Conservation (phyloP, 1,139 yeast species). For the Saccharomyces uvarum region DNA sequence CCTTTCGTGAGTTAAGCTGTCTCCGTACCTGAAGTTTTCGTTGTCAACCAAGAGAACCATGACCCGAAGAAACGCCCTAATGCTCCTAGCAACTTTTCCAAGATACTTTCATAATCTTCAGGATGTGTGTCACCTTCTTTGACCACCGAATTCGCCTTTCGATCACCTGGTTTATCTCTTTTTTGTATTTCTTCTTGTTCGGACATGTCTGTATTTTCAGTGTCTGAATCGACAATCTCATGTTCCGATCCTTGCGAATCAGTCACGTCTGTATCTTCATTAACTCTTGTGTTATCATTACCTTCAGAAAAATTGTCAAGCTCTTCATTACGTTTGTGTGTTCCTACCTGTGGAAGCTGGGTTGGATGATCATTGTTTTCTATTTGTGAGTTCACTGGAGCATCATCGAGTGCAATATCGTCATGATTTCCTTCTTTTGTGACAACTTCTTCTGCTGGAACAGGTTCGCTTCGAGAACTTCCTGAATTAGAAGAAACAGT, state of each 20-base stretch:
- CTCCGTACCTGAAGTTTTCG: not conserved
- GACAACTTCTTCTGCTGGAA: not conserved
- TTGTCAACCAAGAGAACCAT: constrained; percentile 12
- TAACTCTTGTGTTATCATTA: not conserved
- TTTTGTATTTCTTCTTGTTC: constrained; percentile 2
- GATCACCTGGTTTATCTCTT: not conserved
- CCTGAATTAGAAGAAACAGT: not conserved
- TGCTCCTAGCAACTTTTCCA: constrained; percentile 10
- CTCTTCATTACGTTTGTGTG: constrained; percentile 1
- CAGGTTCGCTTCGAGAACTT: not conserved
- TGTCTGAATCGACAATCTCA: not conserved
- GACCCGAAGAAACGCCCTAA: constrained; percentile 12
- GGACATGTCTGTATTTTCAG: not conserved
- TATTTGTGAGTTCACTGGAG: not conserved
- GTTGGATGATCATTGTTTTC: not conserved
- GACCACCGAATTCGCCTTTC: constrained; percentile 5
- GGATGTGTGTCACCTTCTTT: constrained; percentile 8
- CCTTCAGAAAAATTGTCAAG: not conserved
- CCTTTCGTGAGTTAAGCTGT: constrained; percentile 1
- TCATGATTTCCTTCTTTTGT: not conserved
- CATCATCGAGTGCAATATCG: not conserved
- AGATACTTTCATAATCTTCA: constrained; percentile 13
- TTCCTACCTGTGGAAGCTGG: too few relatives aligned
- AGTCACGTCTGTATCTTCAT: not conserved
- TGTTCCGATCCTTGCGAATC: not conserved